Evolutionary conservation across 148 eudicot genomes (phyloP), one percentile per base, ranked within the genome.

Genomic region (Fallopia convolvulus): DNA sequence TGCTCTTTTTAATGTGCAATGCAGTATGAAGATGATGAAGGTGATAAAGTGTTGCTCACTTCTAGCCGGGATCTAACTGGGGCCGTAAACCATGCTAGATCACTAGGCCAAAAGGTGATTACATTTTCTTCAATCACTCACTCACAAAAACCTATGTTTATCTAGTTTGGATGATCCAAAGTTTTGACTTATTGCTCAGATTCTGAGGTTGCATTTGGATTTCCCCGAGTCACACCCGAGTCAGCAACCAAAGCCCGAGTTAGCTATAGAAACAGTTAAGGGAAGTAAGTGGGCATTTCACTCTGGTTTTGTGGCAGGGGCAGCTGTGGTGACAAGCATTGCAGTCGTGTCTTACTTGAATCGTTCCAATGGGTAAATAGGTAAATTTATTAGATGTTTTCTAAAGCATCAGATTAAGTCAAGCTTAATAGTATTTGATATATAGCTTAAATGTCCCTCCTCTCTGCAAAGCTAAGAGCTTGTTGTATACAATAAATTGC

Each of bases 11-110:
- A 50, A 8, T 21, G 74, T 63, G 14, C 40, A 40, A 76, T 80
- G 75, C 75, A 95, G 99, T 95, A 92, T 81, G 97, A 91, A 86
- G 99, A 94, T 63, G 97, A 94, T 83, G 99, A 95, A 86, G 89
- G 92, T 75, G 99, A 95, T 81, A 91, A 86, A 83, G 96, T 95
- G 63, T 85, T 90, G 72, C 97, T 95, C 78, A 85, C 92, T 17
- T 85, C 92, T 30, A 97, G 91, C 83, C 81, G 85, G 74, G 99
- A 95, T 85, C 91, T 95, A 75, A 77, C 81, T 76, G 85, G 89
- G 78, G 99, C 99, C 74, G 94, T 87, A 72, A 77, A 78, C 82
- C 90, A 95, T 84, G 97, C 97, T 76, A 90, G 87, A 90, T 85
- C 94, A 49, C 75, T 23, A 17, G 97, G 97, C 63, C 88, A 83